Evolutionary conservation across 306 rosid species (phyloP), one percentile per base, ranked within the genome.

Genomic region (Biancaea sappan): DNA sequence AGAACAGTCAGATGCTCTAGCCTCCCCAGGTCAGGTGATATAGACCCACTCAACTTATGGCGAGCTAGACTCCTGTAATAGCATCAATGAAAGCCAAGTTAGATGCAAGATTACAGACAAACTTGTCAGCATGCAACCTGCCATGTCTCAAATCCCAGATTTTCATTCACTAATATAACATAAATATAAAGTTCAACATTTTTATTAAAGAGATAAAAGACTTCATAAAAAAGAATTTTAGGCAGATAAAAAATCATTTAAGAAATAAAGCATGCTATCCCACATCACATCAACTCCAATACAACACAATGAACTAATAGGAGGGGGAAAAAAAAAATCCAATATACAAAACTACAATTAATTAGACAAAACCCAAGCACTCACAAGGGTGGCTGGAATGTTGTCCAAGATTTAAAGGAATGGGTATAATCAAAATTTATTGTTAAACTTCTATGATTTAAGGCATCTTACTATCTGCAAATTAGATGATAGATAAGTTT

Each of bases 11-110:
- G 81, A 46, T 79, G 92, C 48, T 84, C 98, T 18, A 95, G 90
- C 89, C 85, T 95, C 86, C 97, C 96, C 58, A 95, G 92, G 81
- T 88, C 96, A 68, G 98, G 86, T 50, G 97, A 75, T 79, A 95
- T 44, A 19, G 72, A 79, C 66, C 99, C 99, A 76, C 91, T 90
- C 73, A 95, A 79, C 86, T 86, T 95, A 73, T 86, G 93, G 77
- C 78, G 60, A 47, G 96, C 59, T 79, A 95, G 88, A 76, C 79
- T 76, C 97, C 99, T 95, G 88, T 48, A 76, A 77, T 70, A 81
- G 40, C 68, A 74, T 50, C 79, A 85, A 85, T 15, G 74, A 77
- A 64, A 51, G 68, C 51, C 81, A 78, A 58, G 69, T 74, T 76
- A 82, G 67, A 72, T 69, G 41, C 52, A 60, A 50, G 73, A 81